Evolutionary conservation across 1,284 basidiomycete species (phyloP).

Genomic region (Golubevia sp.): DNA sequence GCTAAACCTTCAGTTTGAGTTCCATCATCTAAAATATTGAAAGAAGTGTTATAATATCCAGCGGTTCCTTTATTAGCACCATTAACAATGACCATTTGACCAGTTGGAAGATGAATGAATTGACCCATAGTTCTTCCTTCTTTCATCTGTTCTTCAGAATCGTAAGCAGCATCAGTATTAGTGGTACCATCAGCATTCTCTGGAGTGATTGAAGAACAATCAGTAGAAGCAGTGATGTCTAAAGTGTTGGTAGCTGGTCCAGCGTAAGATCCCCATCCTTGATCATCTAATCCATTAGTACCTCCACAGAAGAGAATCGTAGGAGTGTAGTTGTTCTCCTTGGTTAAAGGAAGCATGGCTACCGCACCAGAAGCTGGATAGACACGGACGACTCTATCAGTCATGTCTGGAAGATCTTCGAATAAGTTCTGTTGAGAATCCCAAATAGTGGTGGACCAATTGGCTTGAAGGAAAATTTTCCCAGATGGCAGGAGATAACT

Average conservation of each 20-base stretch:
- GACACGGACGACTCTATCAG: constrained; percentile 39
- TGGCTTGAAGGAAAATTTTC: constrained; percentile 59
- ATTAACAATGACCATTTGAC: constrained; percentile 57
- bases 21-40: constrained; percentile 23
- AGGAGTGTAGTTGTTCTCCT: constrained; percentile 51
- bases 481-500: constrained; percentile 57
- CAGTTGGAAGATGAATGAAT: constrained; percentile 55
- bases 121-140: constrained; percentile 51
- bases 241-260: constrained; percentile 40
- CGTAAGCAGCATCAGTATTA: constrained; percentile 26
- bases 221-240: constrained; percentile 32
- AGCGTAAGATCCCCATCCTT: constrained; percentile 52
- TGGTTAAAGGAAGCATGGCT: constrained; percentile 53
- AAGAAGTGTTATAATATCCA: constrained; percentile 53
- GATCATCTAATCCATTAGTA: constrained; percentile 26
- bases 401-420: constrained; percentile 47
- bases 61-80: constrained; percentile 52
- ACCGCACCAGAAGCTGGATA: constrained; percentile 56
- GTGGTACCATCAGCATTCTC: constrained; percentile 38
- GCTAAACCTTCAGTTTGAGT: constrained; percentile 44
- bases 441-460: constrained; percentile 52
- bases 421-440: constrained; percentile 36
- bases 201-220: constrained; percentile 55
- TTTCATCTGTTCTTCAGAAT: constrained; percentile 43
- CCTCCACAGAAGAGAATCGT: constrained; percentile 60